phyloP scores from a whole-genome alignment of 2,329 filamentous ascomycete genomes.

The Paraconiothyrium brasiliense region DNA sequence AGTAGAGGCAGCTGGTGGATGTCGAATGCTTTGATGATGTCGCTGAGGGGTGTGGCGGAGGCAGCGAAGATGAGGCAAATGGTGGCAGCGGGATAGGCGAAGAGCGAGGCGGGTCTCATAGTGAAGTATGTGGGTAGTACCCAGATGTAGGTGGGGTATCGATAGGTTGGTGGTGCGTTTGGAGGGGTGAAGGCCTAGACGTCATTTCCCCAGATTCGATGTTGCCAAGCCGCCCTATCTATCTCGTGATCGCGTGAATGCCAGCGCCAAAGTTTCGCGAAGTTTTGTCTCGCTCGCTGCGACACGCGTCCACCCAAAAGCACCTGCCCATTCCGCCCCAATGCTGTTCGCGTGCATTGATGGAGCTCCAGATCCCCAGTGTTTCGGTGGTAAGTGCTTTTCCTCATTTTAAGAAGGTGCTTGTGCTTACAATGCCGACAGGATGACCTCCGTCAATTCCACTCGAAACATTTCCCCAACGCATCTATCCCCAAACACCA shows the following conservation, averaged over 20 bases:
- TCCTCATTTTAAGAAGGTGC: background rate
- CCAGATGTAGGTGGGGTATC: conserved; percentile 11
- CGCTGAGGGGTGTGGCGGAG: conserved; percentile 42
- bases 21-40: conserved; percentile 40
- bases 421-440: conserved; percentile 30
- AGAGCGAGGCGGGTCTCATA: conserved; percentile 40
- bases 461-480: conserved; percentile 54
- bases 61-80: conserved; percentile 43
- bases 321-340: conserved; percentile 23
- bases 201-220: conserved; percentile 40
- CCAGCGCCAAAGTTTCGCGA: conserved; percentile 18
- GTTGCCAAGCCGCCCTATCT: conserved; percentile 30
- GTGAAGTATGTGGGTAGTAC: conserved; percentile 25
- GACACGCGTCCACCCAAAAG: conserved; percentile 23
- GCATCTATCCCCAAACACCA: conserved; percentile 46
- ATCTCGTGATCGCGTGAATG: conserved; percentile 44
- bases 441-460: conserved; percentile 56
- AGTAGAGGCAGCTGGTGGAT: conserved; percentile 43
- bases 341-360: conserved; percentile 24
- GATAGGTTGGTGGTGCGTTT: conserved; percentile 21
- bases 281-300: conserved; percentile 16
- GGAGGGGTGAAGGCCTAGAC: conserved; percentile 36
- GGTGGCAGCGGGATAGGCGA: conserved; percentile 39
- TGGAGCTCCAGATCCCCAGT: conserved; percentile 40
- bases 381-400: conserved; percentile 42